A percentile compares a stretch with the other conserved stretches of the same genome.
Evolutionary conservation across 2,329 filamentous ascomycete species (phyloP).

Genomic region (Diaporthe aspalathi): DNA sequence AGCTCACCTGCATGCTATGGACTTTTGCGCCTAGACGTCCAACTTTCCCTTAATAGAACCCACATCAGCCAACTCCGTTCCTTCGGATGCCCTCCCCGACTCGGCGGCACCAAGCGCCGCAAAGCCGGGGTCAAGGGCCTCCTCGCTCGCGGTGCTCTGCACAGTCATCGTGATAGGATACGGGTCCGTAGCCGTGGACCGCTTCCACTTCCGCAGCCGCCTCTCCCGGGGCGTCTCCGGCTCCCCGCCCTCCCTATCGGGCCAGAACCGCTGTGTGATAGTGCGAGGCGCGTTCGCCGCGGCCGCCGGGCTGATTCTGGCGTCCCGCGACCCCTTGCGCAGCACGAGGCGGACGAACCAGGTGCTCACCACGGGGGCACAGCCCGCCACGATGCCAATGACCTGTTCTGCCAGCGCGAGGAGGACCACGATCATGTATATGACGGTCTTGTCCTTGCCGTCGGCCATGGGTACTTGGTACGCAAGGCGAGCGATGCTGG

Average conservation of each 20-base stretch:
- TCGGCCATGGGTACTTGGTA: constrained; percentile 42
- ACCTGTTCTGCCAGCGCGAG: constrained; percentile 43
- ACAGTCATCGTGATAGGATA: constrained; percentile 18
- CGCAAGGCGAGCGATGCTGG: constrained; percentile 43
- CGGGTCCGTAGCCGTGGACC: constrained; percentile 14
- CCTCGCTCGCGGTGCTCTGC: constrained; percentile 30
- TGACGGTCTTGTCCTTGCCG: constrained; percentile 42
- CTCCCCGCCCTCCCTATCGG: constrained; percentile 10
- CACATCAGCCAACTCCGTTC: background rate
- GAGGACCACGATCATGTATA: constrained; percentile 43
- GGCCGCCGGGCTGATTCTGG: constrained; percentile 4
- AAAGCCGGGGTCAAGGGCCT: constrained; percentile 16
- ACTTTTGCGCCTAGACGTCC: background rate
- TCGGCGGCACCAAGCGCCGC: background rate
- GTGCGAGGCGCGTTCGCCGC: constrained; percentile 20
- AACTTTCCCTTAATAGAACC: background rate
- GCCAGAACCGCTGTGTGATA: constrained; percentile 31
- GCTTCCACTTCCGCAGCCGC: constrained; percentile 24
- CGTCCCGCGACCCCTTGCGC: background rate
- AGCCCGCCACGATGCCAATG: constrained; percentile 43
- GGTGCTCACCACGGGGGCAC: constrained; percentile 42
- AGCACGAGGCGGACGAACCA: constrained; percentile 38
- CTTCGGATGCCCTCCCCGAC: background rate
- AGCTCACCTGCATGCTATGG: background rate
- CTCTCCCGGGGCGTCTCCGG: constrained; percentile 8